These are phyloP conservation scores for Leccinum solheimii DNA, from an alignment of 1,284 basidiomycete species.

Conservation along the genomic window DNA sequence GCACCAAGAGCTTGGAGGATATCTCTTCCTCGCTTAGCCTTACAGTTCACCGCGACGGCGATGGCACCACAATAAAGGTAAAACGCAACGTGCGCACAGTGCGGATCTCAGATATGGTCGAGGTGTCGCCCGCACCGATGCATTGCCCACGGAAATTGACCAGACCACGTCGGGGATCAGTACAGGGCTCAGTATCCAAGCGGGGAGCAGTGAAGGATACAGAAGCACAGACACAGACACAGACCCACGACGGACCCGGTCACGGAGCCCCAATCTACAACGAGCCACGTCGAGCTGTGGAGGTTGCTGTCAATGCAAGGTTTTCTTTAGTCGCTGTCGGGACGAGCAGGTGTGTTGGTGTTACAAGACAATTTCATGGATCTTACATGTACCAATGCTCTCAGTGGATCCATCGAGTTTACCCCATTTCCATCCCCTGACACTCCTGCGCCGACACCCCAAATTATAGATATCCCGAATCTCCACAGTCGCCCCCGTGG, in stretches of 20 bases:
- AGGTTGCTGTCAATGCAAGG: constrained; percentile 74
- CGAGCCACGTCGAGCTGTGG: constrained; percentile 65
- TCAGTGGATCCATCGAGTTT: constrained; percentile 62
- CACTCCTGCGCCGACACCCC: constrained; percentile 51
- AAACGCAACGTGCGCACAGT: constrained; percentile 27
- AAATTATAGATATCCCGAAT: constrained; percentile 57
- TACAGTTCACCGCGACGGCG: constrained; percentile 5
- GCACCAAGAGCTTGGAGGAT: constrained; percentile 30
- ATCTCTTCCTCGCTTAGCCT: constrained; percentile 22
- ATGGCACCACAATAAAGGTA: constrained; percentile 1
- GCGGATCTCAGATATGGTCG: constrained; percentile 28
- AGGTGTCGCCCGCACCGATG: constrained; percentile 21
- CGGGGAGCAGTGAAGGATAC: not conserved
- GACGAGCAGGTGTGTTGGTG: constrained; percentile 54
- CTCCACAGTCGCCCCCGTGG: constrained; percentile 65
- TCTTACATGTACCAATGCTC: constrained; percentile 2
- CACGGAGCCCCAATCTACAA: constrained; percentile 46
- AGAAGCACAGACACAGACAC: not conserved
- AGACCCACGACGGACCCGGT: constrained; percentile 32
- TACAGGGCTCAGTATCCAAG: not conserved
- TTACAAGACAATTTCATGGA: not conserved
- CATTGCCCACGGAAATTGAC: constrained; percentile 27
- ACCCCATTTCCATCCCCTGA: constrained; percentile 65
- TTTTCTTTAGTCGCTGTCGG: constrained; percentile 89
- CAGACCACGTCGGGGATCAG: constrained; percentile 19